These are phyloP conservation scores for Flaveria sonorensis DNA, from an alignment of 129 eudicot species.

Conservation along the genomic window DNA sequence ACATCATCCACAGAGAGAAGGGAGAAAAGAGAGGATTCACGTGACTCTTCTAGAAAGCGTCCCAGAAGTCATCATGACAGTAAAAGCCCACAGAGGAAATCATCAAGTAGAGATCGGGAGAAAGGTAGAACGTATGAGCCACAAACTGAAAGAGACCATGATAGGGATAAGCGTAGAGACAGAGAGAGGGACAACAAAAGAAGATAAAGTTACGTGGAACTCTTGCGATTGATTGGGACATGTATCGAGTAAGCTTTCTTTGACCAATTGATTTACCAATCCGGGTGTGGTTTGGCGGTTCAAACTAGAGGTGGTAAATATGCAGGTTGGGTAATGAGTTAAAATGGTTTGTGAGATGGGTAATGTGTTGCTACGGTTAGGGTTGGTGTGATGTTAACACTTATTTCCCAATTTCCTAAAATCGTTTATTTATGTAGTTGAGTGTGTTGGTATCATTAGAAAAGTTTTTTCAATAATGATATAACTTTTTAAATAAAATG, in stretches of 20 bases:
- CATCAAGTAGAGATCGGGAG: slow-evolving; percentile 54
- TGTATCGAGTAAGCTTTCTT: slow-evolving; percentile 14
- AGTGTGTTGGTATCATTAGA: neutral
- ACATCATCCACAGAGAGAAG: slow-evolving; percentile 57
- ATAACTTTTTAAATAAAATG: neutral
- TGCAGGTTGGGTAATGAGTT: neutral
- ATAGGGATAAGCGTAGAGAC: slow-evolving; percentile 47
- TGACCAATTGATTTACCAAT: neutral
- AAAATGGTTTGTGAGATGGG: neutral
- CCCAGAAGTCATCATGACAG: slow-evolving; percentile 63
- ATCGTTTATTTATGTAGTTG: too few relatives aligned
- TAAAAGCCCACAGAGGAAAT: slow-evolving; percentile 64
- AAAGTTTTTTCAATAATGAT: neutral
- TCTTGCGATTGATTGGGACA: neutral
- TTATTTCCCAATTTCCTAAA: neutral
- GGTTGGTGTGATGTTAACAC: neutral
- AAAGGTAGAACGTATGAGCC: slow-evolving; percentile 46
- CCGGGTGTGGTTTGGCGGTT: neutral
- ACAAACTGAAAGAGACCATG: slow-evolving; percentile 42
- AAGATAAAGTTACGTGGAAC: slow-evolving; percentile 17
- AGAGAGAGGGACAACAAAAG: slow-evolving; percentile 44
- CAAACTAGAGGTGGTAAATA: neutral
- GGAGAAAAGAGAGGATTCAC: slow-evolving; percentile 59
- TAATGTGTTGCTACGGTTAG: neutral
- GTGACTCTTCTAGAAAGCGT: slow-evolving; percentile 69